A percentile compares a stretch with the other conserved stretches of the same genome.
These are phyloP conservation scores for Epichloe typhina DNA, from an alignment of 2,329 filamentous ascomycete species.

Conservation along the genomic window DNA sequence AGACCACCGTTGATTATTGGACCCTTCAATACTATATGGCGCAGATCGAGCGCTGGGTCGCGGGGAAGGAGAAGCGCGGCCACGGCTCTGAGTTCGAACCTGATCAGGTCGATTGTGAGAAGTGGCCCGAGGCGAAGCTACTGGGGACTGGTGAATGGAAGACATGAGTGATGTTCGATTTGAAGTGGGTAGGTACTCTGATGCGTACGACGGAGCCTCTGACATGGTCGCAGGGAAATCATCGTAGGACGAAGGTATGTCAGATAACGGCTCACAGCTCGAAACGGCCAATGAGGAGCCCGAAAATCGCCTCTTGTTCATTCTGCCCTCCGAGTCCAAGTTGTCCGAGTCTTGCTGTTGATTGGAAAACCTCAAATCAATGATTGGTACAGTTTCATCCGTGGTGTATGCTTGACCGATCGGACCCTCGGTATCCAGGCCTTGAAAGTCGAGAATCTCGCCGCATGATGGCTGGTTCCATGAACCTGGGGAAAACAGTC, in stretches of 20 bases:
- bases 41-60: conserved; percentile 53
- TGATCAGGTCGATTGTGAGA: conserved; percentile 46
- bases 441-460: conserved; percentile 41
- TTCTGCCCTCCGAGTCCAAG: conserved; percentile 36
- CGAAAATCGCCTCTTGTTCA: conserved; percentile 50
- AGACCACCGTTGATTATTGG: conserved; percentile 62
- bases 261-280: conserved; percentile 49
- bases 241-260: conserved; percentile 58
- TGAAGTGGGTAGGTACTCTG: conserved; percentile 53
- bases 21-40: conserved; percentile 56
- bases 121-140: conserved; percentile 56
- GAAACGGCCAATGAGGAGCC: conserved; percentile 65
- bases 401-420: conserved; percentile 51
- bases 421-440: conserved; percentile 41
- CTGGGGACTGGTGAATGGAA: conserved; percentile 57
- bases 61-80: conserved; percentile 59
- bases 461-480: conserved; percentile 45
- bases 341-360: conserved; percentile 35
- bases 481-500: conserved; percentile 11
- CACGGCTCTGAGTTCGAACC: conserved; percentile 51
- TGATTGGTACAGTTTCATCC: conserved; percentile 49
- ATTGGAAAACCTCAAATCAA: conserved; percentile 43
- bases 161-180: conserved; percentile 59
- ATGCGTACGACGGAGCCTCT: conserved; percentile 52
- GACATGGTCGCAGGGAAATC: conserved; percentile 55